phyloP scores from a whole-genome alignment of 495 filamentous ascomycete species.

The Lentithecium fluviatile region DNA sequence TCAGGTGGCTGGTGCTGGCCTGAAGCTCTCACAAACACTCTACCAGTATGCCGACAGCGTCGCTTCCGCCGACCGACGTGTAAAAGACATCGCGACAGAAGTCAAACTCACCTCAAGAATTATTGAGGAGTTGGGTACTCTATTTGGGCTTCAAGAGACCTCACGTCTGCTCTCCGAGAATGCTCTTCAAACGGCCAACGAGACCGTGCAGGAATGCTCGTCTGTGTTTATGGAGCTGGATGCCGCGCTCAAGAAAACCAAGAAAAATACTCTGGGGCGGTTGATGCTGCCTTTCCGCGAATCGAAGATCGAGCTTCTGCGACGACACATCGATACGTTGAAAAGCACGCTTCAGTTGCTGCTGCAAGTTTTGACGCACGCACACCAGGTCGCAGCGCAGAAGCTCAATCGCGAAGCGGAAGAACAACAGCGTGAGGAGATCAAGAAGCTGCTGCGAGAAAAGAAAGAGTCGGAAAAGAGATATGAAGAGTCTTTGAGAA shows the following conservation, averaged over 20 bases:
- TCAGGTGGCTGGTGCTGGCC: slow-evolving; percentile 33
- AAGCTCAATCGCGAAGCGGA: slow-evolving; percentile 28
- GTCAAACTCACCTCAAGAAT: slow-evolving; percentile 33
- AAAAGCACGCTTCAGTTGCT: slow-evolving; percentile 36
- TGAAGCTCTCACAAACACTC: slow-evolving; percentile 32
- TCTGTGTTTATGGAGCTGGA: slow-evolving; percentile 32
- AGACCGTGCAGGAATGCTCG: slow-evolving; percentile 32
- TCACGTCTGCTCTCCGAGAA: slow-evolving; percentile 27
- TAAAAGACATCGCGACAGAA: slow-evolving; percentile 36
- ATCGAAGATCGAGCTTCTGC: slow-evolving; percentile 30
- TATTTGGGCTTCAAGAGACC: slow-evolving; percentile 28
- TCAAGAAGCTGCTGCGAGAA: slow-evolving; percentile 23
- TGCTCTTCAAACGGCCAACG: slow-evolving; percentile 32
- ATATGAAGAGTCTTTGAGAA: slow-evolving; percentile 32
- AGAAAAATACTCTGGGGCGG: slow-evolving; percentile 24
- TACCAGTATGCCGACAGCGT: slow-evolving; percentile 37
- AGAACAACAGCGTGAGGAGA: slow-evolving; percentile 28
- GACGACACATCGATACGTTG: slow-evolving; percentile 34
- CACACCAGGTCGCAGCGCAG: slow-evolving; percentile 28
- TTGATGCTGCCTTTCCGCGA: slow-evolving; percentile 34
- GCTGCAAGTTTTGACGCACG: slow-evolving; percentile 36
- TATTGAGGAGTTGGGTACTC: slow-evolving; percentile 29
- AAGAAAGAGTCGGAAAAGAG: slow-evolving; percentile 29
- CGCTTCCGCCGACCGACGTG: slow-evolving; percentile 28
- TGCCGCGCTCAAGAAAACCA: slow-evolving; percentile 24